Evolutionary conservation across 139 green algal genomes (phyloP), one percentile per base, ranked within the genome.

Genomic region (Prasinococcaceae sp.): DNA sequence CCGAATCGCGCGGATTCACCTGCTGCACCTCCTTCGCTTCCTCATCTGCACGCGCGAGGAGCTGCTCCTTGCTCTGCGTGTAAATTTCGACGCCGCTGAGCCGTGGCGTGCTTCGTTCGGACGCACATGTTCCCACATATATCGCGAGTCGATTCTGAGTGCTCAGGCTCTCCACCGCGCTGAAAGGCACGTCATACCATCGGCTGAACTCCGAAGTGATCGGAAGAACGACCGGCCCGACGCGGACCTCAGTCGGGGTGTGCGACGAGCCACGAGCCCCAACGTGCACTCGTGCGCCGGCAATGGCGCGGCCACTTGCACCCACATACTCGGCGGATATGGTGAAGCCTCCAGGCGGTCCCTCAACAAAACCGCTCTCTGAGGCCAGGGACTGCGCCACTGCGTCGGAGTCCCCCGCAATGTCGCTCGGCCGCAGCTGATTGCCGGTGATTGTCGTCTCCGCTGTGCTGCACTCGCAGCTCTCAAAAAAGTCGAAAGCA

Each of bases 141-240:
- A 77, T 30, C 19, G 19, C 47, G 25, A 66, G 39, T 4, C 69
- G 33, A 5, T 35, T 37, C 5, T 67, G 33, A n/a, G 55, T 42
- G 1, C 25, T 22, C 14, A 73, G 39, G 22, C 61, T 43, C 35
- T 77, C 68, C 19, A 39, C 46, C 9, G 27, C n/a, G 3, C 60
- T 76, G 46, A 78, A 60, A 19, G 62, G 67, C 9, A 78, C 23
- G 24, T 66, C 61, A 36, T 76, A 73, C 69, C 69, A 78, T 20
- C 69, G 50, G 19, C 58, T 38, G 23, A 54, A 17, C 39, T 8
- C 17, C 16, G 12, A 40, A 40, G 12, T 12, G 33, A 12, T n/a
- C 12, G 10, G 9, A 12, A 40, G 33, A 40, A 40, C 9, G 10
- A 12, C 33, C 9, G 33, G 9, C 33, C 10, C 9, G 53, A 72